Conservation (phyloP, 805 yeast genomes). For the Candida xyloterini region DNA sequence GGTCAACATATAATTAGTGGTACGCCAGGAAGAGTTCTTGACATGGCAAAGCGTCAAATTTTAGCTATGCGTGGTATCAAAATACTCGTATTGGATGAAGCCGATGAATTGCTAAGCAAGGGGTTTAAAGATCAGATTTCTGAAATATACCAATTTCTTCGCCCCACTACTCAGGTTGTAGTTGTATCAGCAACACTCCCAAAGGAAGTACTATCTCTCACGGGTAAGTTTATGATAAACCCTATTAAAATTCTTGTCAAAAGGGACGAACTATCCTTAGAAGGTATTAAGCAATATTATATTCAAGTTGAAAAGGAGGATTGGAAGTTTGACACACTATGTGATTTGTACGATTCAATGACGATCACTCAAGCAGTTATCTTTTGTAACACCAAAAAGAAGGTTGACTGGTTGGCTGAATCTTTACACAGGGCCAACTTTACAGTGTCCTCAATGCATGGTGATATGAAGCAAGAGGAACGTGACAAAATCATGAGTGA, state of each 20-base stretch:
- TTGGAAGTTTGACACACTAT: conserved; percentile 90
- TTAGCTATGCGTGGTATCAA: conserved; percentile 80
- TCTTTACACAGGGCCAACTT: conserved; percentile 75
- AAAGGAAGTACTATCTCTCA: conserved; percentile 84
- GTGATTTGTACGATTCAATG: conserved; percentile 92
- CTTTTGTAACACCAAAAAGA: conserved; percentile 93
- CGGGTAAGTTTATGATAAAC: conserved; percentile 89
- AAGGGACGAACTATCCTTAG: conserved; percentile 92
- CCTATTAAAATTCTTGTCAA: conserved; percentile 93
- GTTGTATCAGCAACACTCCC: conserved; percentile 95
- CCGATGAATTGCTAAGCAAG: conserved; percentile 91
- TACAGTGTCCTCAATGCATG: conserved; percentile 93
- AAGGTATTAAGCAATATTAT: conserved; percentile 92
- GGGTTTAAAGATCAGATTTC: conserved; percentile 96
- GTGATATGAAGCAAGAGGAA: conserved; percentile 91
- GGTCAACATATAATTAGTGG: conserved; percentile 96
- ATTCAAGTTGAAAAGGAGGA: conserved; percentile 90
- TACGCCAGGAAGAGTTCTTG: conserved; percentile 97
- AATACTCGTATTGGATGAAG: conserved; percentile 96
- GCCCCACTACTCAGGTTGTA: conserved; percentile 88
- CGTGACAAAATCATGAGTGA: conserved; percentile 95
- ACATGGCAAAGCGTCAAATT: conserved; percentile 89
- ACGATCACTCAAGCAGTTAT: conserved; percentile 97
- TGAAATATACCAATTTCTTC: conserved; percentile 86
- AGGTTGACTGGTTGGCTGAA: conserved; percentile 85